Evolutionary conservation across 192 early-diverging fungal species (phyloP), one percentile per base, ranked within the genome.

Genomic region (Backusella australiensis): DNA sequence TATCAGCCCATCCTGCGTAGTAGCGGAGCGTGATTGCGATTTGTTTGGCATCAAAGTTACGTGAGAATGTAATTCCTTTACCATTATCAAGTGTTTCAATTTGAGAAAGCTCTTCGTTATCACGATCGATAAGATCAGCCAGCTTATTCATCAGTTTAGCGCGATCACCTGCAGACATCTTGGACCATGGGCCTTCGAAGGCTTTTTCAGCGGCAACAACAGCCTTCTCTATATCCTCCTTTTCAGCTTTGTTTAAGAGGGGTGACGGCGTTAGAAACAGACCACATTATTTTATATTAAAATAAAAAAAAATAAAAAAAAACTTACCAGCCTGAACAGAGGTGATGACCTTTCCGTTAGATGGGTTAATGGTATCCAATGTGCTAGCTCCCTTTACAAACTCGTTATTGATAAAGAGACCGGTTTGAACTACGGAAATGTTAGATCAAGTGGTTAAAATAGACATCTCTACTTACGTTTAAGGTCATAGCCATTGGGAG

Each of bases 341-440:
- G 15, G 85, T 85, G 72, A 88, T 81, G 1, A 88, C 69, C 52
- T 87, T 81, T 49, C 90, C 92, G 14, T 86, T 94, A 36, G 90
- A 77, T 14, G 95, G 95, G 70, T 93, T 92, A 75, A 87, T 77
- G 26, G 86, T 85, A 19, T 84, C 84, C 66, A 94, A 77, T 69
- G 90, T 91, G 7, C 68, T 52, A 36, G 80, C 82, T 46, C 84
- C 86, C 35, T 83, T 79, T 67, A 85, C 85, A 79, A 91, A 93
- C 65, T 86, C 82, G 69, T 90, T 90, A 80, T 93, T 90, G 77
- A 94, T 93, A 82, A 92, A 95, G 11, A 93, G 85, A 66, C 91
- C 91, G 26, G 84, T 85, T 21, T 85, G 36, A 19, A 85, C 84
- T 85, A 77, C 38, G 14, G 14, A 4, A 73, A 17, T 29, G 71